Conservation (phyloP, 2,329 filamentous ascomycete species). For the Neurospora sp. region DNA sequence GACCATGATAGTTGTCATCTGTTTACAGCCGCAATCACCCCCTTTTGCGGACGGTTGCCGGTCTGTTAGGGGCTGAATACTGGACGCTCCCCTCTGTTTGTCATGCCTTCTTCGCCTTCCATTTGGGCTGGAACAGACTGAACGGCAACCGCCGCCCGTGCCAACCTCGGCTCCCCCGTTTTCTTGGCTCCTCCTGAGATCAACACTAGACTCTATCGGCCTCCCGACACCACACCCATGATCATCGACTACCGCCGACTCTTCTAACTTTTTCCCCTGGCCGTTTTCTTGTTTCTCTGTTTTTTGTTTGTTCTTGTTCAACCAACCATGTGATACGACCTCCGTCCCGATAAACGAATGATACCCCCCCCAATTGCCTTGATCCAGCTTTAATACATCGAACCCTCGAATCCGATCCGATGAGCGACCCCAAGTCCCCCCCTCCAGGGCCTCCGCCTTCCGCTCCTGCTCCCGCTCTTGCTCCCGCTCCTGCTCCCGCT, state of each 20-base stretch:
- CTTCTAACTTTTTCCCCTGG: background rate
- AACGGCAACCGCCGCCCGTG: background rate
- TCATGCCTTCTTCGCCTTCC: background rate
- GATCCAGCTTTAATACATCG: background rate
- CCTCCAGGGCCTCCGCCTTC: background rate
- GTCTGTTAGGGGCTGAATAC: background rate
- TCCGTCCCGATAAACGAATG: background rate
- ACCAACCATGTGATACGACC: background rate
- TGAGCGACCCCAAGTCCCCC: slow-evolving; percentile 8
- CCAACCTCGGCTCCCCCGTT: background rate
- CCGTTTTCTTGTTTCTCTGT: background rate
- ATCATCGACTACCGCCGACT: background rate
- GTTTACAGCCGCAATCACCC: background rate
- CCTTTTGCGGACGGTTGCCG: background rate
- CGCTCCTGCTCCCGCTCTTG: background rate
- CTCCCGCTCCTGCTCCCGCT: background rate
- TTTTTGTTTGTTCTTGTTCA: background rate
- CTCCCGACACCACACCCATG: background rate
- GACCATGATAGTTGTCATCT: background rate
- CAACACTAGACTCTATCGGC: background rate
- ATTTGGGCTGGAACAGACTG: background rate
- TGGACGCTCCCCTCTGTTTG: background rate
- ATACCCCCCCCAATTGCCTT: background rate
- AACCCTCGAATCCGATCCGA: slow-evolving; percentile 2
- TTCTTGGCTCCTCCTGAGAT: background rate